A percentile compares a stretch with the other conserved stretches of the same genome.
phyloP scores from a whole-genome alignment of 805 yeast species.

The Candida anglica region DNA sequence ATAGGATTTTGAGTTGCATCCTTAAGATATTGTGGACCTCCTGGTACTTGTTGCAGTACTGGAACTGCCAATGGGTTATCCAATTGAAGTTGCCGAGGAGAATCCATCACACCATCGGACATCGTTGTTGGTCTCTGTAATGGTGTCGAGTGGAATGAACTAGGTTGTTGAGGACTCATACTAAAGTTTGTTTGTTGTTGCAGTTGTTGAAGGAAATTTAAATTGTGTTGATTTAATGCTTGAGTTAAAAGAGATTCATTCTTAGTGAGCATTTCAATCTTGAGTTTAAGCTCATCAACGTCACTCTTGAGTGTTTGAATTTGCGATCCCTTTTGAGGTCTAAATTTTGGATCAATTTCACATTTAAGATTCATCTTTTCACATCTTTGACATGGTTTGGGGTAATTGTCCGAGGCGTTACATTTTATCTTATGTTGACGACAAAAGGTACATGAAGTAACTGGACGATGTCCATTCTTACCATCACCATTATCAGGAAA shows the following conservation, averaged over 20 bases:
- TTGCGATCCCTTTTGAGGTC: slow-evolving; percentile 90
- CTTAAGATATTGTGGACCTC: background rate
- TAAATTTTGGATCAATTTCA: slow-evolving; percentile 86
- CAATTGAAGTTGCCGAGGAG: background rate
- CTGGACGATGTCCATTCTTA: slow-evolving; percentile 64
- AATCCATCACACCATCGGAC: slow-evolving; percentile 3
- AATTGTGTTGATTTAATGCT: slow-evolving; percentile 47
- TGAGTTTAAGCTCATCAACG: slow-evolving; percentile 72
- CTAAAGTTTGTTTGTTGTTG: slow-evolving; percentile 6
- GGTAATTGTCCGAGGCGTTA: slow-evolving; percentile 81
- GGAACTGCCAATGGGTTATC: background rate
- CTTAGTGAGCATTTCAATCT: slow-evolving; percentile 59
- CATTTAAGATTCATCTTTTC: slow-evolving; percentile 74
- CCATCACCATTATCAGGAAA: background rate
- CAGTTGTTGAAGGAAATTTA: slow-evolving; percentile 22
- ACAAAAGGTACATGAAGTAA: slow-evolving; percentile 90
- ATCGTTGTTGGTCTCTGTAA: background rate
- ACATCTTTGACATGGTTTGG: slow-evolving; percentile 80
- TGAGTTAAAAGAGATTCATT: slow-evolving; percentile 68
- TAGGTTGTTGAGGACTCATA: slow-evolving; percentile 5
- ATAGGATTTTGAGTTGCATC: background rate
- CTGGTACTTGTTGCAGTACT: background rate
- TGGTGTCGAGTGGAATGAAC: slow-evolving; percentile 1
- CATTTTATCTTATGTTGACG: slow-evolving; percentile 93
- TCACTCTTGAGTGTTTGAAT: slow-evolving; percentile 80